A percentile compares a stretch with the other conserved stretches of the same genome.
Evolutionary conservation across 177 flowering plant species (phyloP).

Genomic region (Vitis hybrid): DNA sequence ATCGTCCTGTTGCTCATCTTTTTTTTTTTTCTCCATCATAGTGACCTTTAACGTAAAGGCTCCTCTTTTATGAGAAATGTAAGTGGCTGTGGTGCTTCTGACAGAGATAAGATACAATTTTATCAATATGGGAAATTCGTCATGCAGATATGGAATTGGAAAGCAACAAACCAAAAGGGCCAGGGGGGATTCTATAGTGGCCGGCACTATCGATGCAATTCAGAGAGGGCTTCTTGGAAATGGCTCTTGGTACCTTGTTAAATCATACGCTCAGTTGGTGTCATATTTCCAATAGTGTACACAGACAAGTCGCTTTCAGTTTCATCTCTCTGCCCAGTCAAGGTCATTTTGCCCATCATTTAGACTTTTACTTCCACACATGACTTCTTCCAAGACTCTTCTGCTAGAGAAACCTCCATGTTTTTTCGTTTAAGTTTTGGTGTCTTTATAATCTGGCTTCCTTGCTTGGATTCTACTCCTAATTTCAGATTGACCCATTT

Average conservation of each 20-base stretch:
- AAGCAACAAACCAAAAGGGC: slow-evolving; percentile 16
- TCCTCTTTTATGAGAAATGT: not conserved
- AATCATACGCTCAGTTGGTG: not conserved
- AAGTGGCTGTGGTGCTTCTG: slow-evolving; percentile 5
- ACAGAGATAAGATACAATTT: not conserved
- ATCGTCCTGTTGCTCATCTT: not conserved
- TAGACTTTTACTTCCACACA: no score
- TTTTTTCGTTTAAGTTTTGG: no score
- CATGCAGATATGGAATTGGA: not conserved
- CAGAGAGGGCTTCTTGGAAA: not conserved
- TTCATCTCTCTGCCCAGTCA: not conserved
- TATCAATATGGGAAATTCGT: not conserved
- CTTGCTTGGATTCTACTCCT: no score
- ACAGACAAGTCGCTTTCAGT: not conserved
- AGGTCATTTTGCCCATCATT: no score
- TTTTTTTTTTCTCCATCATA: not conserved
- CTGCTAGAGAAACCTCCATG: no score
- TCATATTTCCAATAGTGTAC: not conserved
- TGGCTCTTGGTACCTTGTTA: not conserved
- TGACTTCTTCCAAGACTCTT: no score
- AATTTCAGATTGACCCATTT: no score
- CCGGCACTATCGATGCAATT: slow-evolving; percentile 14
- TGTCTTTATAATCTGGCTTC: no score
- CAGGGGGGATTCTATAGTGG: slow-evolving; percentile 8
- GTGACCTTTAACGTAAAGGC: not conserved